Percentiles rank a stretch among this genome's conserved stretches.
These are phyloP conservation scores for Platanus orientalis DNA, from an alignment of 164 flowering plant species.

Conservation along the genomic window DNA sequence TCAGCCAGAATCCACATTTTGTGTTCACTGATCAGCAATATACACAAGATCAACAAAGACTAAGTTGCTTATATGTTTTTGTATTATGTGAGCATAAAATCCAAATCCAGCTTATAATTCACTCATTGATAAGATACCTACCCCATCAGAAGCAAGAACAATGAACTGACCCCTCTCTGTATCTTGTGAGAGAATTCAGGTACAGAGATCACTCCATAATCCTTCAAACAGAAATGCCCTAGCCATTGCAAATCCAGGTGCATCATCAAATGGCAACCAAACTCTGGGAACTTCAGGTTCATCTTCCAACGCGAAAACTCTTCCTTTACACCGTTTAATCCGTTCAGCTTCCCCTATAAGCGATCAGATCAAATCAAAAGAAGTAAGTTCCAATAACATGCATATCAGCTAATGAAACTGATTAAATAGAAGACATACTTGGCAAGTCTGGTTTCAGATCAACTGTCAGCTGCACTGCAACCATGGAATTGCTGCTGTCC, in stretches of 20 bases:
- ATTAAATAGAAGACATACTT: conserved; percentile 42
- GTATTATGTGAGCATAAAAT: too few relatives aligned
- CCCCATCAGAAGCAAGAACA: conserved; percentile 98
- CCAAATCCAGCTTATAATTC: background rate
- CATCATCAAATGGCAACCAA: conserved; percentile 85
- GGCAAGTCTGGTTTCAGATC: conserved; percentile 93
- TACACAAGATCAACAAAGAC: too few relatives aligned
- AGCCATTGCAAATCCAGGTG: conserved; percentile 98
- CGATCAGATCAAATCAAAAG: conserved; percentile 3
- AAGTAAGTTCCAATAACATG: background rate
- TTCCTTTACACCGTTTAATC: conserved; percentile 84
- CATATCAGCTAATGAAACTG: background rate
- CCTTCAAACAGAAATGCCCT: conserved; percentile 96
- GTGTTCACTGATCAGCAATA: too few relatives aligned
- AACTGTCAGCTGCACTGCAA: conserved; percentile 75
- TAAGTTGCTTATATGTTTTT: too few relatives aligned
- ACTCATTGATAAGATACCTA: conserved; percentile 25
- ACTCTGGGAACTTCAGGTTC: conserved; percentile 93
- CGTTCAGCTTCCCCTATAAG: conserved; percentile 86
- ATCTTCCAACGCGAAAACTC: conserved; percentile 94
- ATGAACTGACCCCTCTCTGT: conserved; percentile 77
- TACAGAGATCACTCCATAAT: conserved; percentile 86
- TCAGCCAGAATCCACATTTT: too few relatives aligned
- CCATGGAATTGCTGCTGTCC: conserved; percentile 58
- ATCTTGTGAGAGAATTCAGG: conserved; percentile 76